These are phyloP conservation scores for Piromyces finnis DNA, from an alignment of 192 early-diverging fungal genomes.

Conservation along the genomic window DNA sequence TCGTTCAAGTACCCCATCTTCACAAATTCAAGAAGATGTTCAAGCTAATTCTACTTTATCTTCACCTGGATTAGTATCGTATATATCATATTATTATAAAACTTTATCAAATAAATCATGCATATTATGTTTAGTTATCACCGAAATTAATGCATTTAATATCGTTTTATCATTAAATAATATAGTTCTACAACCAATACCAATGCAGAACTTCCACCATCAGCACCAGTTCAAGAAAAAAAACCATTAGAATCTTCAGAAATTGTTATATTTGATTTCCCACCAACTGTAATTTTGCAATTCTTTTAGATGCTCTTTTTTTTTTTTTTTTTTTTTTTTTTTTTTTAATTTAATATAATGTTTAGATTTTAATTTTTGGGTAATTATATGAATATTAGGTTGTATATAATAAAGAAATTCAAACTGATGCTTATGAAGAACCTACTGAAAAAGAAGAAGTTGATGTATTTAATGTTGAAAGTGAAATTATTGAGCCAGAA, in stretches of 20 bases:
- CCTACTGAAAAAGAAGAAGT: background rate
- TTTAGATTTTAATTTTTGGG: too few species aligned
- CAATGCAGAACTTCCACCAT: slow-evolving; percentile 15
- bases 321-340: too few species aligned
- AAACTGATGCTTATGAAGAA: slow-evolving; percentile 9
- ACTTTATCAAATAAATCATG: slow-evolving; percentile 4
- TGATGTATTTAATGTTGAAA: background rate
- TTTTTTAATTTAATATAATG: background rate
- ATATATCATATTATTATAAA: slow-evolving; percentile 5
- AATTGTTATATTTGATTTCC: slow-evolving; percentile 66
- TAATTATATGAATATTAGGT: too few species aligned
- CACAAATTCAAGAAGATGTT: slow-evolving; percentile 18
- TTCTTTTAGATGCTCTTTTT: background rate
- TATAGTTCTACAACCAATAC: slow-evolving; percentile 2
- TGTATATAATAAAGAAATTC: slow-evolving; percentile 69
- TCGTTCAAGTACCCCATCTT: slow-evolving; percentile 4
- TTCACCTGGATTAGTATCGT: slow-evolving; percentile 17
- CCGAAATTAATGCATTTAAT: too few species aligned
- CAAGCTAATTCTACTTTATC: slow-evolving; percentile 18
- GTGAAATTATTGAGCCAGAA: background rate
- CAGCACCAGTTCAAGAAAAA: slow-evolving; percentile 5
- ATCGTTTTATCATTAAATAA: background rate
- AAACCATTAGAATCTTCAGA: slow-evolving; percentile 39
- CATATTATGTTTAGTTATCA: too few species aligned
- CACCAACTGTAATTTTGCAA: slow-evolving; percentile 43